Conservation (phyloP, 768 basidiomycete species). For the Hydnomerulius pinastri region DNA sequence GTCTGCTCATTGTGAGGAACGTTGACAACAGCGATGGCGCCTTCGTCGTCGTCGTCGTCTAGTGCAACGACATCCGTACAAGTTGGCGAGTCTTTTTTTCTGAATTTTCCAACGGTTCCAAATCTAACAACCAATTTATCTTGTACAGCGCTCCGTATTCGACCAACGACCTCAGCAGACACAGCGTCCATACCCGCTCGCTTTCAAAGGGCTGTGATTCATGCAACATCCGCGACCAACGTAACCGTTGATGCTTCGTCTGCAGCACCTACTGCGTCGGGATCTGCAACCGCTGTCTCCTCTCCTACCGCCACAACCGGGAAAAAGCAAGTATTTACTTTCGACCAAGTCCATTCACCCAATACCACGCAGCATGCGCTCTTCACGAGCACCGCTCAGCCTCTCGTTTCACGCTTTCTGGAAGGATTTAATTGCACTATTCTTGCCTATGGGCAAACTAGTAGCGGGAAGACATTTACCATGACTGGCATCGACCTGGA, state of each 20-base stretch:
- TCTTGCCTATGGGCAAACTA: slow-evolving; percentile 36
- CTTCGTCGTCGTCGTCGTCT: slow-evolving; percentile 63
- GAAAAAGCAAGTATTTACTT: slow-evolving; percentile 87
- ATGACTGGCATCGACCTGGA: slow-evolving; percentile 97
- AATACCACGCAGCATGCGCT: slow-evolving; percentile 81
- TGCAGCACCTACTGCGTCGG: slow-evolving; percentile 48
- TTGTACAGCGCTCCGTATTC: slow-evolving; percentile 78
- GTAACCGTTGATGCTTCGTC: slow-evolving; percentile 80
- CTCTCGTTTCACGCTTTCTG: slow-evolving; percentile 82
- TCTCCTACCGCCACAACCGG: slow-evolving; percentile 48
- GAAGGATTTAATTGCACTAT: slow-evolving; percentile 95
- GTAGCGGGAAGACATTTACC: slow-evolving; percentile 59
- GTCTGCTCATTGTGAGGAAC: slow-evolving; percentile 2
- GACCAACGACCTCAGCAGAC: slow-evolving; percentile 86
- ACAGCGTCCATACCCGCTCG: slow-evolving; percentile 85
- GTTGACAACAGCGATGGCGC: slow-evolving; percentile 60
- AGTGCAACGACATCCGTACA: slow-evolving; percentile 83
- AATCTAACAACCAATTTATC: slow-evolving; percentile 18
- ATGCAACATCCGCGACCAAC: slow-evolving; percentile 69
- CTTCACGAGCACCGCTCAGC: slow-evolving; percentile 82
- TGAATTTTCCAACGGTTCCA: not conserved
- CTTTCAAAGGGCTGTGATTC: slow-evolving; percentile 90
- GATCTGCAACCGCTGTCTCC: slow-evolving; percentile 49
- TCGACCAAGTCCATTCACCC: slow-evolving; percentile 94
- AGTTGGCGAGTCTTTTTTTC: slow-evolving; percentile 71